Evolutionary conservation across 2,329 filamentous ascomycete species (phyloP), one percentile per base, ranked within the genome.

Genomic region (Pyrenochaeta sp.): DNA sequence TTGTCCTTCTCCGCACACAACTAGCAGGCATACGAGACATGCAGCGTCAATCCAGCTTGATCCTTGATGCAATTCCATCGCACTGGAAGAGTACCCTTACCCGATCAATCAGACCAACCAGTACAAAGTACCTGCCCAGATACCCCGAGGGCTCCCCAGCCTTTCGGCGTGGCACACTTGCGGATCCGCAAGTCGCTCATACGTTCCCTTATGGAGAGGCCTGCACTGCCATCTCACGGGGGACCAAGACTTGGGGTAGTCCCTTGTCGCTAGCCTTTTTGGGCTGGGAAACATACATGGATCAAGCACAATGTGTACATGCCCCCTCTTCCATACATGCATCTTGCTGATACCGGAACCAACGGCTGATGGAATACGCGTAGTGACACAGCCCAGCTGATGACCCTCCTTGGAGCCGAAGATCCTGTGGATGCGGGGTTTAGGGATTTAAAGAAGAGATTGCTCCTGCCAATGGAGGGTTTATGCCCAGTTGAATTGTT

Each of bases 141-240:
- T 13, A 24, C 50, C 25, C 58, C 59, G 51, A 46, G 22, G 36
- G 15, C 32, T 24, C 30, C 48, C 54, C 54, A 50, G 52, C 52
- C 42, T n/a, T 47, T 49, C 50, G 50, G 55, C 55, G 53, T 54
- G 60, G 55, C 47, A 56, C 54, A 37, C 25, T 56, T 74, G 72
- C 73, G 72, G 73, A 74, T 73, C 72, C 72, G 72, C 72, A 72
- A 52, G 52, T 53, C 50, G 56, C 42, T 60, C 58, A 65, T 40
- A 62, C 45, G 58, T 40, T 42, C 37, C 44, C 49, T 42, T 30
- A 43, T 42, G 58, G 54, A 47, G 22, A 52, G 57, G 51, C 34
- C 53, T 56, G 56, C 59, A 55, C 48, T 50, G 40, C 49, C 39
- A 47, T 47, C 47, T 51, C 53, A 53, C 56, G 49, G 45, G 46